A percentile compares a stretch with the other conserved stretches of the same genome.
Conservation (phyloP, 2,329 filamentous ascomycete genomes). For the Neonectria hederae region DNA sequence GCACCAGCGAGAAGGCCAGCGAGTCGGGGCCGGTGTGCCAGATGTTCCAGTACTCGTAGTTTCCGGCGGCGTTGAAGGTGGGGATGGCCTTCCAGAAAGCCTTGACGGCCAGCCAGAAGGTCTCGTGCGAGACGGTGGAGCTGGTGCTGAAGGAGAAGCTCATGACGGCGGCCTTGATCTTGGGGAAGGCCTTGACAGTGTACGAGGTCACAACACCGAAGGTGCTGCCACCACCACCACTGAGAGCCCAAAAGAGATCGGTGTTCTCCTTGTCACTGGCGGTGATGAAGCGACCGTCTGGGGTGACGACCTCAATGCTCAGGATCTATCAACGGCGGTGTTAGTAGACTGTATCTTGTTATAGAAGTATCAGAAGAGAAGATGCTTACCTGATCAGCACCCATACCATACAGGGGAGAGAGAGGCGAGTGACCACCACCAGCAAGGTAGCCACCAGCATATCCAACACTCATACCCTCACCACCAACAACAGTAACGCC, state of each 20-base stretch:
- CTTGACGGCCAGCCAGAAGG: slow-evolving; percentile 33
- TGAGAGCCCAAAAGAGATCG: slow-evolving; percentile 51
- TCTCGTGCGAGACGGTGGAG: slow-evolving; percentile 21
- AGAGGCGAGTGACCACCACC: slow-evolving; percentile 36
- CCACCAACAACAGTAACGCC: slow-evolving; percentile 63
- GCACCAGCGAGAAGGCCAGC: slow-evolving; percentile 31
- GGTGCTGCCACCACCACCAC: slow-evolving; percentile 52
- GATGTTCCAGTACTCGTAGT: slow-evolving; percentile 39
- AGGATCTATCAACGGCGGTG: slow-evolving; percentile 16
- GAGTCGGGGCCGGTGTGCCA: slow-evolving; percentile 20
- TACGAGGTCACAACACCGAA: slow-evolving; percentile 45
- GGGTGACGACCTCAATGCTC: slow-evolving; percentile 31
- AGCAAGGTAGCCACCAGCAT: slow-evolving; percentile 34
- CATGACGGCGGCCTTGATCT: slow-evolving; percentile 35
- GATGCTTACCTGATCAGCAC: slow-evolving; percentile 33
- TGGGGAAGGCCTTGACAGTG: slow-evolving; percentile 53
- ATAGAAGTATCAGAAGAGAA: no score
- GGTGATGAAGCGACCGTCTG: slow-evolving; percentile 32
- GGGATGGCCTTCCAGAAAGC: slow-evolving; percentile 30
- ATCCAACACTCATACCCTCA: slow-evolving; percentile 51
- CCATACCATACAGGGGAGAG: slow-evolving; percentile 32
- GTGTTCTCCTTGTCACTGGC: slow-evolving; percentile 27
- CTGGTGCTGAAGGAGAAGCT: slow-evolving; percentile 34
- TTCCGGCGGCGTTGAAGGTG: slow-evolving; percentile 31
- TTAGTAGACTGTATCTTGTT: background rate